A percentile compares a stretch with the other conserved stretches of the same genome.
Conservation (phyloP, 345 rosid genomes). For the Raphanus raphanistrum region DNA sequence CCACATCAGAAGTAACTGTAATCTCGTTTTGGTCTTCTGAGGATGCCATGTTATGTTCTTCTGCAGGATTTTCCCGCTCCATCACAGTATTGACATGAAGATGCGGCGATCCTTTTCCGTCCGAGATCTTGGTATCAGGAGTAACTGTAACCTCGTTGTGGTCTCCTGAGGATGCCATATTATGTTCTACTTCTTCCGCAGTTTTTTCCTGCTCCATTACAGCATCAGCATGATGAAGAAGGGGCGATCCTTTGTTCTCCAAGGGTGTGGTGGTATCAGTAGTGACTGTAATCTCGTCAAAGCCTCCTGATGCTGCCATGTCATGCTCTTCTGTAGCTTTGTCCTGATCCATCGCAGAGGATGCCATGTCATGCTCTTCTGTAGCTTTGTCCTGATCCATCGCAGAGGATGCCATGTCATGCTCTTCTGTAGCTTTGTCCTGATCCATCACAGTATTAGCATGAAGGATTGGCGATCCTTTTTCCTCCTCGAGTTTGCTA, state of each 20-base stretch:
- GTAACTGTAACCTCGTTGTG: slow-evolving; percentile 20
- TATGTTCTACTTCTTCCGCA: slow-evolving; percentile 19
- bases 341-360: neutral
- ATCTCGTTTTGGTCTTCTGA: slow-evolving; percentile 26
- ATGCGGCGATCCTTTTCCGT: slow-evolving; percentile 1
- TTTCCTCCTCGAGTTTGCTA: slow-evolving; percentile 14
- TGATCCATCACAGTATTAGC: slow-evolving; percentile 16
- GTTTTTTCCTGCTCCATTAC: neutral
- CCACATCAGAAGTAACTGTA: slow-evolving; percentile 26
- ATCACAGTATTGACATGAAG: slow-evolving; percentile 6
- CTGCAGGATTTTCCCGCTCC: slow-evolving; percentile 23
- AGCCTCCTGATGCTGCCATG: slow-evolving; percentile 18
- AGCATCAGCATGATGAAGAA: neutral
- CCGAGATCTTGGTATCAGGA: slow-evolving; percentile 29
- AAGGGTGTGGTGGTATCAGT: slow-evolving; percentile 30
- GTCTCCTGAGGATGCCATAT: slow-evolving; percentile 15
- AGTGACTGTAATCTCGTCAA: slow-evolving; percentile 19
- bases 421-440: too few relatives aligned
- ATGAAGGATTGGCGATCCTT: slow-evolving; percentile 12
- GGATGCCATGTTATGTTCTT: slow-evolving; percentile 15
- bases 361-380: too few relatives aligned
- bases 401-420: neutral
- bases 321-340: slow-evolving; percentile 24
- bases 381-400: too few relatives aligned
- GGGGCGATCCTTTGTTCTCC: slow-evolving; percentile 3